Conservation (phyloP, 805 yeast genomes). For the Wickerhamomyces bisporus region DNA sequence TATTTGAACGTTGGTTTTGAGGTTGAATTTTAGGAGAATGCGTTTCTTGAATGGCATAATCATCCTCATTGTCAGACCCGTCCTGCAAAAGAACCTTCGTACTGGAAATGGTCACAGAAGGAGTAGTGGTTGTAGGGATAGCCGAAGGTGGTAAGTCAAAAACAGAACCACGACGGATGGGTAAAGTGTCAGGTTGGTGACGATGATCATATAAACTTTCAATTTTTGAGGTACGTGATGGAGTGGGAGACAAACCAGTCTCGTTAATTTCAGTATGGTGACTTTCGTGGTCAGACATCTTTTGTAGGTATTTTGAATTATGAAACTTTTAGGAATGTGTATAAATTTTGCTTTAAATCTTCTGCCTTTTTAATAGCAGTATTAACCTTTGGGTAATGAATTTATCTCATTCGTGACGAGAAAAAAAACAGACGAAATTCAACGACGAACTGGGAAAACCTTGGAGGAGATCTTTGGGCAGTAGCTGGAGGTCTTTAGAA, state of each 20-base stretch:
- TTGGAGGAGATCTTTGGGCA: too few relatives aligned
- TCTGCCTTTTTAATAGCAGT: too few relatives aligned
- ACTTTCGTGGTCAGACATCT: conserved; percentile 4
- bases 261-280: conserved; percentile 1
- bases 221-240: conserved; percentile 31
- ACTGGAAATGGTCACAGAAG: neutral
- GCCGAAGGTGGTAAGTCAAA: conserved; percentile 22
- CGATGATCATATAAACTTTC: conserved; percentile 44
- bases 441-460: too few relatives aligned
- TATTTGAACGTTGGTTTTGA: conserved; percentile 1
- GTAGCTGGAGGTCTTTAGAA: too few relatives aligned
- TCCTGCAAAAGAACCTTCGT: neutral
- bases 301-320: too few relatives aligned
- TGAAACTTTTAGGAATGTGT: too few relatives aligned
- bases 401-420: too few relatives aligned
- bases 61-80: conserved; percentile 11
- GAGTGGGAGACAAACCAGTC: conserved; percentile 10
- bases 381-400: too few relatives aligned
- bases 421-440: too few relatives aligned
- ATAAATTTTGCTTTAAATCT: too few relatives aligned
- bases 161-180: conserved; percentile 27
- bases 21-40: conserved; percentile 4
- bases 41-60: conserved; percentile 14
- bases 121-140: conserved; percentile 3
- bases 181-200: conserved; percentile 38